phyloP scores from a whole-genome alignment of 2,329 filamentous ascomycete species.

The Ophiognomonia clavigignenti-juglandacearum region DNA sequence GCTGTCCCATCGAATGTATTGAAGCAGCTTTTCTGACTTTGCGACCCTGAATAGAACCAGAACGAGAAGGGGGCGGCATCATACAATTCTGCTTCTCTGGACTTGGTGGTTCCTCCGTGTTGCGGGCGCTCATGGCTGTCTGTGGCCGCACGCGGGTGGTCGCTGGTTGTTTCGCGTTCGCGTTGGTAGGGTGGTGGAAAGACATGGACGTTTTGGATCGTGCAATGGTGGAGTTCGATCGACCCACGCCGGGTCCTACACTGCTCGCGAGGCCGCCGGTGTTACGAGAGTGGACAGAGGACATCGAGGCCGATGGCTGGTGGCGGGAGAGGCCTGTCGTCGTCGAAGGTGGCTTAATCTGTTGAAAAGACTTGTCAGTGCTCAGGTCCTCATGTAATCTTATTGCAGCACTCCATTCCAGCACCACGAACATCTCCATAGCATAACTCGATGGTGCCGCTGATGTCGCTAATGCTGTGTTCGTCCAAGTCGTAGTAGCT shows the following conservation, averaged over 20 bases:
- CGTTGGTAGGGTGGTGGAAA: slow-evolving; percentile 41
- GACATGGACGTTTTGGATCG: slow-evolving; percentile 49
- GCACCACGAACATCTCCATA: slow-evolving; percentile 3
- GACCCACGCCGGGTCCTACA: slow-evolving; percentile 47
- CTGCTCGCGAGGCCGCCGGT: slow-evolving; percentile 48
- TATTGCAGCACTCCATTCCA: neutral
- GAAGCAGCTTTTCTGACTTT: slow-evolving; percentile 24
- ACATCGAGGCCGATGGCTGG: slow-evolving; percentile 34
- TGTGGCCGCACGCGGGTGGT: slow-evolving; percentile 34
- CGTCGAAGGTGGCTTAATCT: slow-evolving; percentile 30
- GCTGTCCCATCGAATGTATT: slow-evolving; percentile 19
- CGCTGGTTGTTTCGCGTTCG: slow-evolving; percentile 37
- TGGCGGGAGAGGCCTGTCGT: slow-evolving; percentile 29
- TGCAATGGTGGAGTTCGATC: slow-evolving; percentile 33
- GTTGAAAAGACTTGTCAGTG: slow-evolving; percentile 16
- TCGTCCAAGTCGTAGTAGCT: neutral
- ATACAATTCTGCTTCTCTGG: slow-evolving; percentile 33
- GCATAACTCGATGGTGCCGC: slow-evolving; percentile 1
- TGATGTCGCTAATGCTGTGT: neutral
- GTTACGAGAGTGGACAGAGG: slow-evolving; percentile 37
- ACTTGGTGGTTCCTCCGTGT: slow-evolving; percentile 22
- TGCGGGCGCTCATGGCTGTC: slow-evolving; percentile 31
- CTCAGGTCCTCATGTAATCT: neutral
- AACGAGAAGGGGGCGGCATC: slow-evolving; percentile 21
- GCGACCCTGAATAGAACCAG: slow-evolving; percentile 15